phyloP scores from a whole-genome alignment of 345 rosid species.

The Acer negundo region DNA sequence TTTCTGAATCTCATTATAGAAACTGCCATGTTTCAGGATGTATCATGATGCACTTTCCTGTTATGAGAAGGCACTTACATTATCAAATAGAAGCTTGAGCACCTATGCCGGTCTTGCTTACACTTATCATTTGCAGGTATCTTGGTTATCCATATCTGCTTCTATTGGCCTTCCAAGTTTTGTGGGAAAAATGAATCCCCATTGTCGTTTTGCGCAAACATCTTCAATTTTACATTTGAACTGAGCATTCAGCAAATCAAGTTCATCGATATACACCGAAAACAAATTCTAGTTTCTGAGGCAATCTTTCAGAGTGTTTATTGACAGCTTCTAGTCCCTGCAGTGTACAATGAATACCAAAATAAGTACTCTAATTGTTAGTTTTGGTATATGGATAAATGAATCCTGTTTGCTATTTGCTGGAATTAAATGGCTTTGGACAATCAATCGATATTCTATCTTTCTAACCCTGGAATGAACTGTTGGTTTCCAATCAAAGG shows the following conservation, averaged over 20 bases:
- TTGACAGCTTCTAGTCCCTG: background rate
- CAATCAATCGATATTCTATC: background rate
- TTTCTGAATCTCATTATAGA: slow-evolving; percentile 22
- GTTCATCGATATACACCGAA: background rate
- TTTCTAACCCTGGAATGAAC: background rate
- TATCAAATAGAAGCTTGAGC: slow-evolving; percentile 82
- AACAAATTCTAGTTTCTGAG: background rate
- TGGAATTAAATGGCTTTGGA: background rate
- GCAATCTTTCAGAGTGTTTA: background rate
- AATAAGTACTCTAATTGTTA: background rate
- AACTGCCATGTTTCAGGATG: slow-evolving; percentile 51
- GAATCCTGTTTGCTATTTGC: background rate
- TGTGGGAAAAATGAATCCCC: background rate
- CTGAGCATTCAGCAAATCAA: background rate
- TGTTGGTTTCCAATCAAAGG: background rate
- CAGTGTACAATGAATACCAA: background rate
- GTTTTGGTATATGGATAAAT: background rate
- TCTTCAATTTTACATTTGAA: background rate
- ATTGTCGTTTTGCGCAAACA: background rate
- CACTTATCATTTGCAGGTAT: slow-evolving; percentile 91
- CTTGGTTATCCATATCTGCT: slow-evolving; percentile 3
- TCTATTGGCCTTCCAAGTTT: background rate
- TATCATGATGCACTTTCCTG: slow-evolving; percentile 63
- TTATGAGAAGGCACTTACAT: slow-evolving; percentile 83
- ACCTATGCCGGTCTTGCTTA: slow-evolving; percentile 98